phyloP scores from a whole-genome alignment of 2,329 filamentous ascomycete species.

The Colletotrichum sp. region DNA sequence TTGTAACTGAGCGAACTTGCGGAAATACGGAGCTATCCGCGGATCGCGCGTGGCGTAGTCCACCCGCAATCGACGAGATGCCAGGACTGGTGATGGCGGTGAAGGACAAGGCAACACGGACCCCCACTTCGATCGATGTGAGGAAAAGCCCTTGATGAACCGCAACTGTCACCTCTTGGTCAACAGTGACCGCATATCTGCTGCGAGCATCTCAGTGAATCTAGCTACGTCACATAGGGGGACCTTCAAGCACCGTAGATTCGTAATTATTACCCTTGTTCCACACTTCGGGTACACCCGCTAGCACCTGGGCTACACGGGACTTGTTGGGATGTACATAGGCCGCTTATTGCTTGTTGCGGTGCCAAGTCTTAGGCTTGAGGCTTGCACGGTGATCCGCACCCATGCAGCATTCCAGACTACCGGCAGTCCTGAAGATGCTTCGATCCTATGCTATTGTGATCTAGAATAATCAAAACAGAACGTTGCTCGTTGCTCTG shows the following conservation, averaged over 20 bases:
- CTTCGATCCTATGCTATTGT: too few species aligned
- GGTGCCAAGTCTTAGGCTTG: too few species aligned
- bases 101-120: background rate
- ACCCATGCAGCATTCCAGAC: too few species aligned
- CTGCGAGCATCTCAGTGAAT: background rate
- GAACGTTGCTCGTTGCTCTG: too few species aligned
- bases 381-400: too few species aligned
- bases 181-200: background rate
- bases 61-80: background rate
- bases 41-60: background rate
- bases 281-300: background rate
- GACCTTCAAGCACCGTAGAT: background rate
- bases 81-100: background rate
- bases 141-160: background rate
- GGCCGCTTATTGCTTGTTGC: too few species aligned
- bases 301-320: background rate
- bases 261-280: background rate
- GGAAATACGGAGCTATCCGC: background rate
- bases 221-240: background rate
- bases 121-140: background rate
- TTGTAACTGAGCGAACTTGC: background rate
- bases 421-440: too few species aligned
- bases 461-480: too few species aligned
- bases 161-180: background rate
- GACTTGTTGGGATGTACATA: background rate